A percentile compares a stretch with the other conserved stretches of the same genome.
Evolutionary conservation across 371 early-diverging fungal species (phyloP).

Genomic region (Lichtheimia ornata): DNA sequence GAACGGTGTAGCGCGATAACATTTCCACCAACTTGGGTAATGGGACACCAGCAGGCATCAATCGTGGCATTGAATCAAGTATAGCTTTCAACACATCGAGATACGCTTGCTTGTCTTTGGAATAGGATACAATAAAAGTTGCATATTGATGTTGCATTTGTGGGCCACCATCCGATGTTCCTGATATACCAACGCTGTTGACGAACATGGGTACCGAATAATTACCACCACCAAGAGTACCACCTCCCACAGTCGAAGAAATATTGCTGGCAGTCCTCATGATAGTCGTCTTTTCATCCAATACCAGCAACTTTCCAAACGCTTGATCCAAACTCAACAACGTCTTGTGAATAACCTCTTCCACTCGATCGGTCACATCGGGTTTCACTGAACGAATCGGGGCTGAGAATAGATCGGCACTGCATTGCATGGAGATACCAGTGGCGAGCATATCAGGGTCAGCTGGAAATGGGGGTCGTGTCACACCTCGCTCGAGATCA

Average conservation of each 20-base stretch:
- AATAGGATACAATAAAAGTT: slow-evolving; percentile 58
- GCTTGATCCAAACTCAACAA: slow-evolving; percentile 56
- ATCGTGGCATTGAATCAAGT: slow-evolving; percentile 74
- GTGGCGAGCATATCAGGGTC: slow-evolving; percentile 49
- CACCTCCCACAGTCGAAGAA: slow-evolving; percentile 5
- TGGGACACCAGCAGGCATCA: slow-evolving; percentile 68
- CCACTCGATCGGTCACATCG: slow-evolving; percentile 57
- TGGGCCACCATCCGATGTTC: slow-evolving; percentile 30
- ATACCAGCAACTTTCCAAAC: slow-evolving; percentile 49
- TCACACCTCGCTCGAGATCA: slow-evolving; percentile 63
- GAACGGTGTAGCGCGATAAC: slow-evolving; percentile 75
- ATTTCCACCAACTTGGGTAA: slow-evolving; percentile 74
- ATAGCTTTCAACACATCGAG: slow-evolving; percentile 69
- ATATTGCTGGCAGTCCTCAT: slow-evolving; percentile 23
- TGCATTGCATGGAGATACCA: slow-evolving; percentile 32
- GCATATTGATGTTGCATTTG: slow-evolving; percentile 64
- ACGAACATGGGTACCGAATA: slow-evolving; percentile 41
- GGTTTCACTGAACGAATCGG: slow-evolving; percentile 41
- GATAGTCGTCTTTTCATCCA: slow-evolving; percentile 56
- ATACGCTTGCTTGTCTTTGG: slow-evolving; percentile 68
- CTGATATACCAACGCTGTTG: slow-evolving; percentile 27
- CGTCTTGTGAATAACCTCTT: slow-evolving; percentile 57
- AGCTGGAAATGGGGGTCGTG: slow-evolving; percentile 58
- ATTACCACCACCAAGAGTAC: slow-evolving; percentile 18
- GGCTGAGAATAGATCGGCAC: slow-evolving; percentile 41